These are phyloP conservation scores for Phytophthora cajani DNA, from an alignment of 352 stramenopile genomes.

Conservation along the genomic window DNA sequence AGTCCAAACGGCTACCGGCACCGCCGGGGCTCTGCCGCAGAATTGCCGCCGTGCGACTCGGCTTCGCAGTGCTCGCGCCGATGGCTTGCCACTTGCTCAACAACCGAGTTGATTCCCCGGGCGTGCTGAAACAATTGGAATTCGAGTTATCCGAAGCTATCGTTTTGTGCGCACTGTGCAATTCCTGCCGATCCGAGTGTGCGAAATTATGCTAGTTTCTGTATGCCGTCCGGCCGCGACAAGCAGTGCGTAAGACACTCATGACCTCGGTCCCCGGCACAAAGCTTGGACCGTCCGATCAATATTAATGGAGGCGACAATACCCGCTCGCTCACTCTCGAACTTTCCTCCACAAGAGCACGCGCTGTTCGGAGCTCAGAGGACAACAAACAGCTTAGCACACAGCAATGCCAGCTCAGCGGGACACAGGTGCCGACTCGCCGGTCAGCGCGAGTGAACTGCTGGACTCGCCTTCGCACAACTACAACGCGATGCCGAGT, in stretches of 20 bases:
- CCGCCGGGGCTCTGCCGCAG: background rate
- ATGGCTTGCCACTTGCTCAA: background rate
- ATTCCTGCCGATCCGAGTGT: constrained; percentile 34
- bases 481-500: constrained; percentile 34
- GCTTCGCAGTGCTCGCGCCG: background rate
- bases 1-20: too few species aligned
- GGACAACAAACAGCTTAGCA: background rate
- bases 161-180: constrained; percentile 1
- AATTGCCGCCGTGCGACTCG: constrained; percentile 13
- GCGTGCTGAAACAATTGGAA: constrained; percentile 33
- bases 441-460: constrained; percentile 22
- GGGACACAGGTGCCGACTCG: constrained; percentile 11
- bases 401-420: background rate
- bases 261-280: constrained; percentile 23
- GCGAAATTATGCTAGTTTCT: constrained; percentile 32
- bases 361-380: background rate
- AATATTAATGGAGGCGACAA: background rate
- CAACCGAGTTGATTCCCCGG: constrained; percentile 10
- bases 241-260: constrained; percentile 26
- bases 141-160: constrained; percentile 19
- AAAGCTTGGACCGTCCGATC: constrained; percentile 20
- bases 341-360: constrained; percentile 17
- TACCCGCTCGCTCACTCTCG: constrained; percentile 20
- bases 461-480: constrained; percentile 16
- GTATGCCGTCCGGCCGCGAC: constrained; percentile 7